Evolutionary conservation across 768 basidiomycete genomes (phyloP).

Genomic region (Macrocybe gigantea): DNA sequence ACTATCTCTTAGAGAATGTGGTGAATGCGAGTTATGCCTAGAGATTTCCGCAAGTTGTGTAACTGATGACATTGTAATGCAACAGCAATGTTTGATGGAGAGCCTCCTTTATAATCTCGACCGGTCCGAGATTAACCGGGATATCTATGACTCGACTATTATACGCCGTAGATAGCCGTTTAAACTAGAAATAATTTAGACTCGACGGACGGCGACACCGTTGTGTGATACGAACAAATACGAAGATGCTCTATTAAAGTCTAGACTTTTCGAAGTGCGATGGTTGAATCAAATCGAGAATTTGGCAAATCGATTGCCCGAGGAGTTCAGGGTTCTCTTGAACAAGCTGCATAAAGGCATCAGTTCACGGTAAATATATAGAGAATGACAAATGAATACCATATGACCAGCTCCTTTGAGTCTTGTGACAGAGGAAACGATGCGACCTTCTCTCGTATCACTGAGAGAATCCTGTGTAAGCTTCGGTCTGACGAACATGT

Average conservation of each 20-base stretch:
- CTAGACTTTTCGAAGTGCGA: constrained; percentile 12
- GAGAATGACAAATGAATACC: constrained; percentile 16
- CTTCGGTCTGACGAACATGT: constrained; percentile 26
- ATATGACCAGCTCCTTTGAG: constrained; percentile 43
- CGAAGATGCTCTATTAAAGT: neutral
- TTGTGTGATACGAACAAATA: too few species aligned
- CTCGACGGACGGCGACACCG: too few species aligned
- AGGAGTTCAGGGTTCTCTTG: constrained; percentile 38
- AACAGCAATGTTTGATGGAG: too few species aligned
- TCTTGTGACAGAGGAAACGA: constrained; percentile 34
- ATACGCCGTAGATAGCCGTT: too few species aligned
- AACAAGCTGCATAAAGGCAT: constrained; percentile 24
- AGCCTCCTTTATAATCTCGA: too few species aligned
- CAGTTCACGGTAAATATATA: neutral
- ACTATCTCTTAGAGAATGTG: too few species aligned
- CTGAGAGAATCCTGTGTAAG: constrained; percentile 37
- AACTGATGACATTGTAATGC: too few species aligned
- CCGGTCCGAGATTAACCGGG: too few species aligned
- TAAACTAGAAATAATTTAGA: too few species aligned
- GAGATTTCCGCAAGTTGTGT: too few species aligned
- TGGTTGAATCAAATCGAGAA: constrained; percentile 22
- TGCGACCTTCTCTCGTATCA: constrained; percentile 32
- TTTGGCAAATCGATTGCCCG: constrained; percentile 26
- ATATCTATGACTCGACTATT: too few species aligned
- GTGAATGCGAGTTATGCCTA: too few species aligned